A percentile compares a stretch with the other conserved stretches of the same genome.
phyloP scores from a whole-genome alignment of 768 basidiomycete species.

The Tricholoma bakamatsutake region DNA sequence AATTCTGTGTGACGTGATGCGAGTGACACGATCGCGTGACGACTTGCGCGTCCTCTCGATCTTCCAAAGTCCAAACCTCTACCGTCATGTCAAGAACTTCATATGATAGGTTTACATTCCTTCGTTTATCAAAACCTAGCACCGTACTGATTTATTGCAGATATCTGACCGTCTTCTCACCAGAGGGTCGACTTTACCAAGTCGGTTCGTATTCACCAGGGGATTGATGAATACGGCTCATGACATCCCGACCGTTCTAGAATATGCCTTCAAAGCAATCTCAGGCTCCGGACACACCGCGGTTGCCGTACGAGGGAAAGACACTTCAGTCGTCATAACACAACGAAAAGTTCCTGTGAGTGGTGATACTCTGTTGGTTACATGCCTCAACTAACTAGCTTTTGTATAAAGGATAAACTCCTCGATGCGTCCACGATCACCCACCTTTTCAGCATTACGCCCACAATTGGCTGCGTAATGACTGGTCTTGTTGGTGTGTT shows the following conservation, averaged over 20 bases:
- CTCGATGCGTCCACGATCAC: slow-evolving; percentile 92
- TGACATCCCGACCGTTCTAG: slow-evolving; percentile 33
- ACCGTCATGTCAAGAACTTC: slow-evolving; percentile 86
- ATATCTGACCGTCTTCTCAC: slow-evolving; percentile 96
- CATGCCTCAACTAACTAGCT: background rate
- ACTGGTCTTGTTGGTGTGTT: slow-evolving; percentile 88
- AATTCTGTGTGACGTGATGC: slow-evolving; percentile 21
- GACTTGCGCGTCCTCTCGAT: slow-evolving; percentile 50
- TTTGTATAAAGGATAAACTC: slow-evolving; percentile 77
- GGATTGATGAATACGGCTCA: slow-evolving; percentile 7
- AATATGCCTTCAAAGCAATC: slow-evolving; percentile 99
- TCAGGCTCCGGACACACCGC: slow-evolving; percentile 95
- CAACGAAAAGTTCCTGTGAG: slow-evolving; percentile 97
- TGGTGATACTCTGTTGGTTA: slow-evolving; percentile 11
- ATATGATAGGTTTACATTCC: slow-evolving; percentile 66
- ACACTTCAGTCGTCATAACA: slow-evolving; percentile 93
- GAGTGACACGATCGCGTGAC: slow-evolving; percentile 35
- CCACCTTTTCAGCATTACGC: slow-evolving; percentile 93
- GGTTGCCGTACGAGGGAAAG: slow-evolving; percentile 87
- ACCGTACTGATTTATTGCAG: slow-evolving; percentile 26
- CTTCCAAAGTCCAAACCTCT: slow-evolving; percentile 8
- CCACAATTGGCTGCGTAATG: slow-evolving; percentile 96
- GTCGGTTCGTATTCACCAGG: slow-evolving; percentile 58
- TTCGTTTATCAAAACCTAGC: background rate
- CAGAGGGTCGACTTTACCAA: slow-evolving; percentile 97